Conservation (phyloP, 1,139 yeast species). For the Pichia sp. region DNA sequence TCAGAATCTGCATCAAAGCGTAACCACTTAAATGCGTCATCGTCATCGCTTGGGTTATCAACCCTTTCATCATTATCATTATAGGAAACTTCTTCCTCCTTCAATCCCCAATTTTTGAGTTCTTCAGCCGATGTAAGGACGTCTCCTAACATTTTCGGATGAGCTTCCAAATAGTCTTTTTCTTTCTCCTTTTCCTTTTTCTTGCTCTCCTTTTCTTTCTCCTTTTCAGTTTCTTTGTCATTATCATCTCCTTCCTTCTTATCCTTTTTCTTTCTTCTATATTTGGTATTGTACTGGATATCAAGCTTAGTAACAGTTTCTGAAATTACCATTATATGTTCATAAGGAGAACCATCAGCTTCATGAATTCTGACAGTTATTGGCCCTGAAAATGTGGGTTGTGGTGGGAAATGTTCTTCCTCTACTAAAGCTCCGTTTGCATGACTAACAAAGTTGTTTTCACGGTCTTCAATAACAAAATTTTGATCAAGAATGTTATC, state of each 20-base stretch:
- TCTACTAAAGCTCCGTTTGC: conserved; percentile 33
- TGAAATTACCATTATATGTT: conserved; percentile 88
- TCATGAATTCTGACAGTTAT: conserved; percentile 96
- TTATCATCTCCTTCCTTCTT: conserved; percentile 26
- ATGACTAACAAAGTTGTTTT: conserved; percentile 37
- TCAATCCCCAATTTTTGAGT: conserved; percentile 61
- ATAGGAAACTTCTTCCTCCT: conserved; percentile 57
- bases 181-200: conserved; percentile 27
- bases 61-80: conserved; percentile 44
- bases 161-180: conserved; percentile 30
- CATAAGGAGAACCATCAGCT: conserved; percentile 99
- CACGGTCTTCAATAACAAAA: conserved; percentile 9
- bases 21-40: conserved; percentile 94
- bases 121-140: conserved; percentile 57
- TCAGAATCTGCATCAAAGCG: conserved; percentile 95
- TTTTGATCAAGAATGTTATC: conserved; percentile 6
- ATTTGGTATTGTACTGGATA: conserved; percentile 90
- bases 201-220: conserved; percentile 28
- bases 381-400: conserved; percentile 72
- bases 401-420: conserved; percentile 30
- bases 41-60: conserved; percentile 29
- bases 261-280: conserved; percentile 56
- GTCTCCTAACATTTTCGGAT: conserved; percentile 68
- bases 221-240: conserved; percentile 29
- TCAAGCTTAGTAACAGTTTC: conserved; percentile 83